phyloP scores from a whole-genome alignment of 768 basidiomycete genomes.

The Serendipita vermifera region DNA sequence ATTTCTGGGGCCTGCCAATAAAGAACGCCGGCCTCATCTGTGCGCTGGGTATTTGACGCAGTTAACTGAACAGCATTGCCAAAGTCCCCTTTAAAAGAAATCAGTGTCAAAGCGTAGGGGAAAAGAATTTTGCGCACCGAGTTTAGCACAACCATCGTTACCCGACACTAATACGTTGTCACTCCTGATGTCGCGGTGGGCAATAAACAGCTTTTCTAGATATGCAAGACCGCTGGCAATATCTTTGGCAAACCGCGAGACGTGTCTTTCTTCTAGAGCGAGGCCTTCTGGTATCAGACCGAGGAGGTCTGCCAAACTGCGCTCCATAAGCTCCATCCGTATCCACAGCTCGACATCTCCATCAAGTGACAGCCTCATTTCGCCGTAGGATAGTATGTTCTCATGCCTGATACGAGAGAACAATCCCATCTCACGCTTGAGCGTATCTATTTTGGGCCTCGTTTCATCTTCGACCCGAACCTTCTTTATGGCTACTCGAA shows the following conservation, averaged over 20 bases:
- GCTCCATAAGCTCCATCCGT: slow-evolving; percentile 81
- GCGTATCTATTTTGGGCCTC: slow-evolving; percentile 48
- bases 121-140: not conserved
- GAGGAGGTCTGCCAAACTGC: slow-evolving; percentile 72
- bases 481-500: slow-evolving; percentile 59
- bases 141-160: slow-evolving; percentile 10
- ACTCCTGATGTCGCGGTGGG: slow-evolving; percentile 73
- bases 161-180: slow-evolving; percentile 67
- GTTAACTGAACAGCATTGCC: slow-evolving; percentile 46
- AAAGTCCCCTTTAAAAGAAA: slow-evolving; percentile 45
- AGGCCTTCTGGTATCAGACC: slow-evolving; percentile 41
- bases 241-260: slow-evolving; percentile 65
- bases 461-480: slow-evolving; percentile 47
- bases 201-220: slow-evolving; percentile 51
- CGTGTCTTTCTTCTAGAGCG: slow-evolving; percentile 49
- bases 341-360: slow-evolving; percentile 63
- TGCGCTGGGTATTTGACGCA: not conserved
- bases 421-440: slow-evolving; percentile 47
- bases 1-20: slow-evolving; percentile 54
- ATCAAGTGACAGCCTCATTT: slow-evolving; percentile 23
- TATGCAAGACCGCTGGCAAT: slow-evolving; percentile 57
- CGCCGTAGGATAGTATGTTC: slow-evolving; percentile 52
- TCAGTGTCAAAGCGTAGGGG: not conserved
- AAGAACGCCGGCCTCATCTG: not conserved
- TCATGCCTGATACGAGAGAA: slow-evolving; percentile 44